Percentiles rank a stretch among this genome's conserved stretches.
phyloP scores from a whole-genome alignment of 345 rosid genomes.

The Moricandia moricandioides region DNA sequence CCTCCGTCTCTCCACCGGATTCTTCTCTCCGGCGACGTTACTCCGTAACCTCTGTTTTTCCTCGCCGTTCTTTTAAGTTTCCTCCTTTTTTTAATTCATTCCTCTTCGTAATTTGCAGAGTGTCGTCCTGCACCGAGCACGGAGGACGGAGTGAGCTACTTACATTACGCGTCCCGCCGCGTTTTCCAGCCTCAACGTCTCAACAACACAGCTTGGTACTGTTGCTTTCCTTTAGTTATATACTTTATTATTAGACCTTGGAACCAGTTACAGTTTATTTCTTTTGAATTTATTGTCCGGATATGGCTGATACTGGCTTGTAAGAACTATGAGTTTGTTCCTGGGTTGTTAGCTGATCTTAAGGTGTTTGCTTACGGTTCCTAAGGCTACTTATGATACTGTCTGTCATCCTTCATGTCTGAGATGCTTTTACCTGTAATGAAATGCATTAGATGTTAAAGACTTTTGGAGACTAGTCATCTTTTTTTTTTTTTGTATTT shows the following conservation, averaged over 20 bases:
- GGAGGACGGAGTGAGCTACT: slow-evolving; percentile 48
- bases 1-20: slow-evolving; percentile 58
- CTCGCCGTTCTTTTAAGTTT: not conserved
- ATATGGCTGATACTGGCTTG: not conserved
- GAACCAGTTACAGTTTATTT: not conserved
- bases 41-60: slow-evolving; percentile 40
- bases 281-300: not conserved
- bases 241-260: not conserved
- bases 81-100: not conserved
- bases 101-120: slow-evolving; percentile 41
- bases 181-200: slow-evolving; percentile 42
- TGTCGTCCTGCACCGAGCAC: slow-evolving; percentile 43
- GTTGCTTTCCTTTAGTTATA: not conserved
- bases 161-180: slow-evolving; percentile 43
- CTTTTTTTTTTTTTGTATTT: not conserved
- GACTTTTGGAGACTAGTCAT: not conserved
- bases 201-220: slow-evolving; percentile 48
- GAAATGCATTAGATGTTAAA: not conserved
- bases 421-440: not conserved
- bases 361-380: not conserved
- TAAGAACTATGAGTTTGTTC: not conserved
- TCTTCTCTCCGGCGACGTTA: slow-evolving; percentile 49
- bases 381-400: not conserved
- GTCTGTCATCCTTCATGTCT: not conserved
- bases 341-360: not conserved